Percentiles rank a stretch among this genome's conserved stretches.
Evolutionary conservation across 2,329 filamentous ascomycete genomes (phyloP).

Genomic region (Colletotrichum musicola): DNA sequence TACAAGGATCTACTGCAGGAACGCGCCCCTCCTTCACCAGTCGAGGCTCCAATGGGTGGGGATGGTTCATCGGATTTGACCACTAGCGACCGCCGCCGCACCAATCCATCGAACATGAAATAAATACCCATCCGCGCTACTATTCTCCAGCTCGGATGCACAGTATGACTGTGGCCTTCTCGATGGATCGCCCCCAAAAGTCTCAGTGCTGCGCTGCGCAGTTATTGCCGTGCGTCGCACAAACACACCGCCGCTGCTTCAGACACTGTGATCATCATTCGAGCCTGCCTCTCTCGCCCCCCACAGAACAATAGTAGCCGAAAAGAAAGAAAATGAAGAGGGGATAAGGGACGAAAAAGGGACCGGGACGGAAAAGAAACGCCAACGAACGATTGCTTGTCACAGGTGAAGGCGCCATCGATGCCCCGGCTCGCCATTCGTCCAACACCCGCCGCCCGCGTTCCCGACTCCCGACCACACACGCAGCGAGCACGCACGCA

Average conservation of each 20-base stretch:
- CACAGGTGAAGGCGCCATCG: too few species aligned
- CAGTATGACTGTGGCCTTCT: too few species aligned
- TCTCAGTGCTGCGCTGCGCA: too few species aligned
- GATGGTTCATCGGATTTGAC: constrained; percentile 25
- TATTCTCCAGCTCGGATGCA: too few species aligned
- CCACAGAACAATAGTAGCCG: not conserved
- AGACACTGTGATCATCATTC: constrained; percentile 20
- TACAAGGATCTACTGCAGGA: constrained; percentile 39
- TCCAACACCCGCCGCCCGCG: constrained; percentile 12
- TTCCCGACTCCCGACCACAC: not conserved
- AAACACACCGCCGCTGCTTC: constrained; percentile 12
- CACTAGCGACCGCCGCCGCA: not conserved
- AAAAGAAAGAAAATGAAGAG: not conserved
- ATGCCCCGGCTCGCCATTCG: constrained; percentile 4
- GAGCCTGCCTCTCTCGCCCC: too few species aligned
- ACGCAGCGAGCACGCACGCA: not conserved
- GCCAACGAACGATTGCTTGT: not conserved
- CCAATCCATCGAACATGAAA: not conserved
- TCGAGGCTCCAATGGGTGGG: constrained; percentile 18
- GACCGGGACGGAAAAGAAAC: constrained; percentile 1
- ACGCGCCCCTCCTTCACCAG: constrained; percentile 36
- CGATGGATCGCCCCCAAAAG: too few species aligned
- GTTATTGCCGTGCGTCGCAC: not conserved
- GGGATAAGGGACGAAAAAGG: not conserved
- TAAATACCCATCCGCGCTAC: too few species aligned